Percentiles rank a stretch among this genome's conserved stretches.
Conservation (phyloP, 768 basidiomycete genomes). For the Dentipellis fragilis region DNA sequence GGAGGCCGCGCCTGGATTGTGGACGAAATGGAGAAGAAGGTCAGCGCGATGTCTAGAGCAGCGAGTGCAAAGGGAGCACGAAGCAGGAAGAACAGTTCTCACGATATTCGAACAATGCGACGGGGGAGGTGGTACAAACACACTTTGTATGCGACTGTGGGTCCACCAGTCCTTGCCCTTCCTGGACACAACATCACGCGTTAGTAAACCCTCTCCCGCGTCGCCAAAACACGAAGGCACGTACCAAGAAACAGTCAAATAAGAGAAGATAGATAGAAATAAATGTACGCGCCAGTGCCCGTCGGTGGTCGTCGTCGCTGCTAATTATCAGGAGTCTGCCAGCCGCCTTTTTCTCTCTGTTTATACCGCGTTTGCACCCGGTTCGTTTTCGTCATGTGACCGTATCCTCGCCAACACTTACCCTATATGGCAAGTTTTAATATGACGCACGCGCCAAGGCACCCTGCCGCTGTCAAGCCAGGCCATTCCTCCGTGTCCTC, state of each 20-base stretch:
- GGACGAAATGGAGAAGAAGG: background rate
- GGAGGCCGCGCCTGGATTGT: conserved; percentile 55
- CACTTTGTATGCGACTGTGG: conserved; percentile 1
- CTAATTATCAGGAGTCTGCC: background rate
- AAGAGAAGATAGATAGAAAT: conserved; percentile 1
- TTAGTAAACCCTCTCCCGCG: background rate
- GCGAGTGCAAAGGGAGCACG: conserved; percentile 26
- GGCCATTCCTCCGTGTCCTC: background rate
- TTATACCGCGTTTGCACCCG: conserved; percentile 3
- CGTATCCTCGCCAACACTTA: background rate
- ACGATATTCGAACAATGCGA: conserved; percentile 14
- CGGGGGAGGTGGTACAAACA: background rate
- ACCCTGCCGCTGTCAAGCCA: too few species aligned
- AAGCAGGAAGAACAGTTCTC: conserved; percentile 13
- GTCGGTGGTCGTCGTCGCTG: background rate
- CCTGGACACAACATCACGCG: background rate
- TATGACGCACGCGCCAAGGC: background rate
- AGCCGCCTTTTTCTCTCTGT: background rate
- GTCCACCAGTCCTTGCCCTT: conserved; percentile 3
- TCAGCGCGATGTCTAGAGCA: conserved; percentile 21
- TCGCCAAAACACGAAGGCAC: background rate
- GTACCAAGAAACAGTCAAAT: background rate
- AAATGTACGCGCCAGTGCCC: background rate
- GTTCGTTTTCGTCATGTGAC: conserved; percentile 14
- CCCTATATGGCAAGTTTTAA: background rate